Evolutionary conservation across 1,284 basidiomycete species (phyloP), one percentile per base, ranked within the genome.

Genomic region (Farysia itapuensis): DNA sequence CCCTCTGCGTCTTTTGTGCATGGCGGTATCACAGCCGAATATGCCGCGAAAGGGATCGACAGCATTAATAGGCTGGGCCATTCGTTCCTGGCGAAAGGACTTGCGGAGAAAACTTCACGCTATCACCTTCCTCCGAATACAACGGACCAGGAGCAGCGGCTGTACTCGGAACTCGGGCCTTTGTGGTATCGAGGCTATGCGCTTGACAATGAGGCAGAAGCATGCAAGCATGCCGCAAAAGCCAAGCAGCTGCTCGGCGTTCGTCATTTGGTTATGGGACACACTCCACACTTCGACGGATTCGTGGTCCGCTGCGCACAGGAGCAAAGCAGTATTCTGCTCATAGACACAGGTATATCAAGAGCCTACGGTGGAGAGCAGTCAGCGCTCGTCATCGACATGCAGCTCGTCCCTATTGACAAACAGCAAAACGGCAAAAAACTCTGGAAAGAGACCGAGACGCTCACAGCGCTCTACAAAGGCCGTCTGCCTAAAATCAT

Each of bases 181-280:
- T 48, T 75, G 2, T 76, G 74, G 74, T 74, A 69, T 43, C 50
- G 74, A 4, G 72, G 70, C 16, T 76, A 74, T 23, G 72, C 74
- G 4, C 28, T 45, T 12, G 65, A 68, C 13, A n/a, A 35, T 1
- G 35, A 45, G 15, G 1, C 5, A 0, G 14, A 30, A 1, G 71
- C 67, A 2, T 76, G 74, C 36, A 3, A 12, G 6, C 38, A 43
- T n/a, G 63, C 68, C 8, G 16, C 39, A 0, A 4, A 36, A 11
- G 49, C 74, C 2, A 39, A 30, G 3, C 2, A 32, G 0, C 12
- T 18, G 6, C 43, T 74, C 4, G 43, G 35, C 4, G 59, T 60
- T 1, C 19, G 32, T 3, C 54, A 64, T 22, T 39, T 73, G 3
- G 50, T 73, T 18, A 71, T 71, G 72, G 70, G 72, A 4, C 72